Percentiles rank a stretch among this genome's conserved stretches.
phyloP scores from a whole-genome alignment of 2,329 filamentous ascomycete genomes.

The Thelonectria rubi region DNA sequence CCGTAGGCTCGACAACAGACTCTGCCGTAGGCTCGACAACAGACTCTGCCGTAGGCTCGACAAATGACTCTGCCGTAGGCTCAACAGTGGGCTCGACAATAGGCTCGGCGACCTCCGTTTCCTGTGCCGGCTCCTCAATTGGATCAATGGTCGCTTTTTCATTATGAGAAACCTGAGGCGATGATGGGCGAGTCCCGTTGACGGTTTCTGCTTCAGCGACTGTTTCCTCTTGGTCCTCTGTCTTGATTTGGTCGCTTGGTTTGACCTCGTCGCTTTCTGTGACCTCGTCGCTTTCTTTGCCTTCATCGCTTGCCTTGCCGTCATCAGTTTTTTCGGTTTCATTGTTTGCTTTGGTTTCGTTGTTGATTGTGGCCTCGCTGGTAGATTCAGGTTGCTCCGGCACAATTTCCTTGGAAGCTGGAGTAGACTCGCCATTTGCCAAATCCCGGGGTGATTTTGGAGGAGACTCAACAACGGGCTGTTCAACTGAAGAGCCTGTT shows the following conservation, averaged over 20 bases:
- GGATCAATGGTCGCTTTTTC: slow-evolving; percentile 37
- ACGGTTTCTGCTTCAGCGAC: slow-evolving; percentile 8
- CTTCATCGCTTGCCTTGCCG: slow-evolving; percentile 11
- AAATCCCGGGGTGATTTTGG: slow-evolving; percentile 17
- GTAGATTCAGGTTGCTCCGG: slow-evolving; percentile 19
- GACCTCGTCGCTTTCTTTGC: no score
- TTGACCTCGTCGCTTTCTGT: no score
- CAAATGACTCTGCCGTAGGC: not conserved
- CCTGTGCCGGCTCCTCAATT: slow-evolving; percentile 23
- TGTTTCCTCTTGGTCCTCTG: slow-evolving; percentile 28
- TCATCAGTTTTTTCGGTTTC: no score
- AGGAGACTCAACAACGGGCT: slow-evolving; percentile 22
- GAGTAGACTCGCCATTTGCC: slow-evolving; percentile 22
- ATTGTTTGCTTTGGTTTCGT: no score
- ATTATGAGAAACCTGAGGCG: slow-evolving; percentile 11
- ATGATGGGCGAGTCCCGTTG: slow-evolving; percentile 19
- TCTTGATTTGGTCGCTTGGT: no score
- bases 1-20: not conserved
- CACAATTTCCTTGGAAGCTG: slow-evolving; percentile 1
- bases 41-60: not conserved
- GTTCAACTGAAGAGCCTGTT: slow-evolving; percentile 7
- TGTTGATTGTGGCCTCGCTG: slow-evolving; percentile 1
- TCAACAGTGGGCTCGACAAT: not conserved
- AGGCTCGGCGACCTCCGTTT: slow-evolving; percentile 34
- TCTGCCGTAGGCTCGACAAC: not conserved